Base-by-base conservation (phyloP, 1,139 yeast species). In the Pichia sp. region DNA sequence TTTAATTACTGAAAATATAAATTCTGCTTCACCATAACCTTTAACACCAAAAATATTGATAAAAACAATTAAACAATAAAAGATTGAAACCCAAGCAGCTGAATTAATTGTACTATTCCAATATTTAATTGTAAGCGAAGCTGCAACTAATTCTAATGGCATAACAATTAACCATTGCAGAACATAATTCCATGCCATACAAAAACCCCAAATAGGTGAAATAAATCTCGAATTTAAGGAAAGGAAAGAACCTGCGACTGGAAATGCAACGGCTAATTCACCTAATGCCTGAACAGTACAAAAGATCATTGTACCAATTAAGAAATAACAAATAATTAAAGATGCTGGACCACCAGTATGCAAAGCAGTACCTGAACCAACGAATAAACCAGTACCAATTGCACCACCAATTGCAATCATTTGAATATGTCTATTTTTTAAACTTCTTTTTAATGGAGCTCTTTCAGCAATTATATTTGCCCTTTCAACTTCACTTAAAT, bases 321-420 rank as follows among this genome's bases (percentile, higher is more conserved):
- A 51, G 46, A 57, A 51, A 71, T 78, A 78, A 35, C 73, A 76
- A 40, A 80, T 72, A 27, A 80, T 64, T 40, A 78, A 60, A 31
- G 78, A 68, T 1, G 78, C 86, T 6, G 89, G 87, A 25, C 89
- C 89, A 58, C 83, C 83, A 12, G 68, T 64, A 43, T 66, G 65
- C 52, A 82, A 67, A 4, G 85, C 80, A 50, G 71, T 69, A 50
- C 87, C 87, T 32, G 78, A 69, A 56, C 82, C 83, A 36, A 80
- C 75, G 53, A 71, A 71, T 43, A 73, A 61, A 47, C 77, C 77
- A 5, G 76, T 83, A 62, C 95, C 95, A 53, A 86, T 82, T 44
- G 87, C 74, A 51, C 94, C 90, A 57, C 95, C 95, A 55, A 85
- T 80, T 37, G 94, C 92, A 59, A 86, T 80, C 84, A 85, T 82